These are phyloP conservation scores for Penicillium sp. DNA, from an alignment of 2,329 filamentous ascomycete genomes.

Conservation along the genomic window DNA sequence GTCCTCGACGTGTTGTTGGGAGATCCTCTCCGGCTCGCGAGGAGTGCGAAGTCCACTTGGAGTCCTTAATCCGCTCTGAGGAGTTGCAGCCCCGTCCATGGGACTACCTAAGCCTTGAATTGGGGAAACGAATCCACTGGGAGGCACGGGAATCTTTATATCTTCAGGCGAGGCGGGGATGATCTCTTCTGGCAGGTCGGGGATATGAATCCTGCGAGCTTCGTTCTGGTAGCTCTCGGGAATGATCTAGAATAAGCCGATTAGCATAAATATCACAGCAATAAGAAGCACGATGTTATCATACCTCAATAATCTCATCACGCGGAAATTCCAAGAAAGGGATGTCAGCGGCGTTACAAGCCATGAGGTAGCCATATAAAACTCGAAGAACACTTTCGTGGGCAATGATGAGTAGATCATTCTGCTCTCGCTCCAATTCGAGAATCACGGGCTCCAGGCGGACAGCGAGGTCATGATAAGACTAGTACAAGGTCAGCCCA, in stretches of 20 bases:
- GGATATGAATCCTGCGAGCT: slow-evolving; percentile 86
- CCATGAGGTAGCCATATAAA: slow-evolving; percentile 97
- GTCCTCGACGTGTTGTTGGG: slow-evolving; percentile 51
- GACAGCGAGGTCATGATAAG: slow-evolving; percentile 97
- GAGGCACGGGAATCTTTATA: slow-evolving; percentile 74
- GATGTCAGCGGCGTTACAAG: slow-evolving; percentile 93
- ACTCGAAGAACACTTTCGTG: slow-evolving; percentile 98
- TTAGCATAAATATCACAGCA: slow-evolving; percentile 14
- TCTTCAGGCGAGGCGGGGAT: slow-evolving; percentile 80
- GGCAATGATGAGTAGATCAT: slow-evolving; percentile 96
- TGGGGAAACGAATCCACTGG: slow-evolving; percentile 55
- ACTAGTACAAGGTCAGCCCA: slow-evolving; percentile 56
- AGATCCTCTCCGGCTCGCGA: slow-evolving; percentile 49
- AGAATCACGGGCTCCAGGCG: slow-evolving; percentile 96
- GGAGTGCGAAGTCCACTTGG: slow-evolving; percentile 40
- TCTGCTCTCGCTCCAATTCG: slow-evolving; percentile 93
- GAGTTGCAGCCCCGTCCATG: slow-evolving; percentile 46
- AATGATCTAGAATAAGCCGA: slow-evolving; percentile 67
- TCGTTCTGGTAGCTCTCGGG: slow-evolving; percentile 97
- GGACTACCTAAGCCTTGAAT: slow-evolving; percentile 48
- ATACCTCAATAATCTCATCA: slow-evolving; percentile 91
- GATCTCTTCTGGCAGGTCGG: slow-evolving; percentile 65
- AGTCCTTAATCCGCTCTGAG: slow-evolving; percentile 44
- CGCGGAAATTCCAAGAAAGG: slow-evolving; percentile 90
- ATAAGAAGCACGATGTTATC: background rate